Percentiles rank a stretch among this genome's conserved stretches.
Evolutionary conservation across 805 yeast genomes (phyloP).

Genomic region (Myxozyma melibiosi): DNA sequence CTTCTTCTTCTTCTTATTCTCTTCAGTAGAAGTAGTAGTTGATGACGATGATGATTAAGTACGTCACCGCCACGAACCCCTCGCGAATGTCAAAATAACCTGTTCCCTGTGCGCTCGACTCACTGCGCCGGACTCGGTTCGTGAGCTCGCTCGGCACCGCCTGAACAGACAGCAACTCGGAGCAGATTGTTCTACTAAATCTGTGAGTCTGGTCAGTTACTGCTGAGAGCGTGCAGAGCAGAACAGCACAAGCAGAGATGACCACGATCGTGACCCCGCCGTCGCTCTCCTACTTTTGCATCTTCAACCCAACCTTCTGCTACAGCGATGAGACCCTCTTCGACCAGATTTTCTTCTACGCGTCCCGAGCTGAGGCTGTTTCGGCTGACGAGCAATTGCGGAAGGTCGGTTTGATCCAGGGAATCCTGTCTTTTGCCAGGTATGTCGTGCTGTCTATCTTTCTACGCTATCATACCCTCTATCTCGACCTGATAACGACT

Average conservation of each 20-base stretch:
- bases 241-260: neutral
- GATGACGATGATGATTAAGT: too few relatives aligned
- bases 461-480: neutral
- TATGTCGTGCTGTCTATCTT: neutral
- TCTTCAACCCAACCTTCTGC: constrained; percentile 27
- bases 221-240: neutral
- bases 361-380: constrained; percentile 25
- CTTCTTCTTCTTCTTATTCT: too few relatives aligned
- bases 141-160: neutral
- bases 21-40: too few relatives aligned
- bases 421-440: constrained; percentile 33
- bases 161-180: neutral
- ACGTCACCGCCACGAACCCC: constrained; percentile 11
- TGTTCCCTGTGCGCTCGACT: neutral
- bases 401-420: constrained; percentile 32
- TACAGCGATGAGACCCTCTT: constrained; percentile 25
- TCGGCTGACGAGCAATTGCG: constrained; percentile 31
- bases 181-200: neutral
- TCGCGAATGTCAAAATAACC: neutral
- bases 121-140: constrained; percentile 1
- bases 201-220: neutral
- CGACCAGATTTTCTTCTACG: constrained; percentile 31
- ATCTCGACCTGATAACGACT: neutral
- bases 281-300: constrained; percentile 31
- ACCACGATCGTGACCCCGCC: constrained; percentile 29